These are phyloP conservation scores for Emmonsiellopsis sp. DNA, from an alignment of 2,329 filamentous ascomycete species.

Conservation along the genomic window DNA sequence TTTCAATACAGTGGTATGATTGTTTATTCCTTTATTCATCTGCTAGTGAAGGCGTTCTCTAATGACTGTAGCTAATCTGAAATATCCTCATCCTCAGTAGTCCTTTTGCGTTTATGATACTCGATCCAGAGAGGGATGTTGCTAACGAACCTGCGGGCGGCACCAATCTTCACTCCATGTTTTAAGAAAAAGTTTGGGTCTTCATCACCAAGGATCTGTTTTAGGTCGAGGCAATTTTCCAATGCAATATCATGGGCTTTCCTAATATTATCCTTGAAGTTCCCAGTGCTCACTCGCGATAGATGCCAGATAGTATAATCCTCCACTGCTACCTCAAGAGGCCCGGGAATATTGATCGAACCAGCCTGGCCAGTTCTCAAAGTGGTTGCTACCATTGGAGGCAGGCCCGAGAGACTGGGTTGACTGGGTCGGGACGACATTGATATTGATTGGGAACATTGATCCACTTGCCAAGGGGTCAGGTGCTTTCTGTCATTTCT, in stretches of 20 bases:
- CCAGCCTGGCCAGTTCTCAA: not conserved
- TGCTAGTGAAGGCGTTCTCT: not conserved
- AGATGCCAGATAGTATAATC: slow-evolving; percentile 21
- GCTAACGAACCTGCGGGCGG: slow-evolving; percentile 22
- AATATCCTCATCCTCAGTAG: not conserved
- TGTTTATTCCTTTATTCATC: slow-evolving; percentile 2
- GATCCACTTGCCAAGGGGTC: slow-evolving; percentile 6
- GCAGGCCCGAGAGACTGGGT: no score
- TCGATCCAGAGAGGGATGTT: not conserved
- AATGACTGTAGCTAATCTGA: not conserved
- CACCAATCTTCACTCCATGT: slow-evolving; percentile 20
- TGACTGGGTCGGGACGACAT: slow-evolving; percentile 17
- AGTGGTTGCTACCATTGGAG: not conserved
- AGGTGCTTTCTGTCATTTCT: no score
- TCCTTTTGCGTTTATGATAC: not conserved
- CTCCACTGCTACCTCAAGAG: slow-evolving; percentile 15
- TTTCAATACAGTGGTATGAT: not conserved
- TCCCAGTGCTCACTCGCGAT: slow-evolving; percentile 15
- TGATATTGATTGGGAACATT: slow-evolving; percentile 21
- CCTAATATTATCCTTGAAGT: slow-evolving; percentile 15
- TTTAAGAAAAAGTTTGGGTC: slow-evolving; percentile 22
- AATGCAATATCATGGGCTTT: slow-evolving; percentile 18
- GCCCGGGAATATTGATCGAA: slow-evolving; percentile 14
- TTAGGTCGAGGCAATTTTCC: slow-evolving; percentile 16
- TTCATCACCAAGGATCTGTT: slow-evolving; percentile 22